A percentile compares a stretch with the other conserved stretches of the same genome.
These are phyloP conservation scores for Striga hermonthica DNA, from an alignment of 305 asterid genomes.

Conservation along the genomic window DNA sequence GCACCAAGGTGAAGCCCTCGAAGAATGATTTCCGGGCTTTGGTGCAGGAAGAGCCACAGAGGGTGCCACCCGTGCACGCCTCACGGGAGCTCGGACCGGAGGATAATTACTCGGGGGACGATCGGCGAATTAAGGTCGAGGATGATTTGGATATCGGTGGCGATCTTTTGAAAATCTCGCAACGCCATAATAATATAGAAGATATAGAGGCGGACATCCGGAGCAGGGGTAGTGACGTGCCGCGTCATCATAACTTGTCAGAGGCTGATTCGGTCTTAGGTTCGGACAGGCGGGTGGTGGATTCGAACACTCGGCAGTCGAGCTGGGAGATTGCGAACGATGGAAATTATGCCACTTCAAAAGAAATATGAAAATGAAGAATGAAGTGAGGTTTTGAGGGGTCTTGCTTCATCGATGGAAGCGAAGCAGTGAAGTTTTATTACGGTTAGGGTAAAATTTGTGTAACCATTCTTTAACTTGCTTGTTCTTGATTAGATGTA, in stretches of 20 bases:
- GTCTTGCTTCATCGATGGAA: constrained; percentile 1
- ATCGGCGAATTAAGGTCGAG: constrained; percentile 77
- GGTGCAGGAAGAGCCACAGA: constrained; percentile 73
- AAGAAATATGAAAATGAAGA: constrained; percentile 32
- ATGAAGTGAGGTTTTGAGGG: constrained; percentile 15
- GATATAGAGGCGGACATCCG: constrained; percentile 89
- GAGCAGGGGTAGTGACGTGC: constrained; percentile 79
- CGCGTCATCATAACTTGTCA: constrained; percentile 63
- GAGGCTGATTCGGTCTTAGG: constrained; percentile 57
- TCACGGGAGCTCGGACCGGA: constrained; percentile 52
- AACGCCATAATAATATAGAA: constrained; percentile 75
- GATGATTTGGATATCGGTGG: constrained; percentile 87
- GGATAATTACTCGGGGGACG: constrained; percentile 40
- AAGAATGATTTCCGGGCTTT: constrained; percentile 74
- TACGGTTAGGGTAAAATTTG: constrained; percentile 30
- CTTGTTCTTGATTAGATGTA: constrained; percentile 28
- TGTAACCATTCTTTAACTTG: constrained; percentile 31
- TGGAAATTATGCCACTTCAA: constrained; percentile 45
- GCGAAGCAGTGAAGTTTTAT: too few species aligned
- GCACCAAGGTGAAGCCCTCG: constrained; percentile 84
- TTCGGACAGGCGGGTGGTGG: constrained; percentile 59
- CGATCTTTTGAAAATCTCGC: constrained; percentile 79
- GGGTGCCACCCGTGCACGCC: constrained; percentile 44
- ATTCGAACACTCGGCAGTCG: constrained; percentile 53
- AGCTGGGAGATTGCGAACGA: constrained; percentile 75